A percentile compares a stretch with the other conserved stretches of the same genome.
Conservation (phyloP, 108 stramenopile genomes). For the Nitzschia sp. region DNA sequence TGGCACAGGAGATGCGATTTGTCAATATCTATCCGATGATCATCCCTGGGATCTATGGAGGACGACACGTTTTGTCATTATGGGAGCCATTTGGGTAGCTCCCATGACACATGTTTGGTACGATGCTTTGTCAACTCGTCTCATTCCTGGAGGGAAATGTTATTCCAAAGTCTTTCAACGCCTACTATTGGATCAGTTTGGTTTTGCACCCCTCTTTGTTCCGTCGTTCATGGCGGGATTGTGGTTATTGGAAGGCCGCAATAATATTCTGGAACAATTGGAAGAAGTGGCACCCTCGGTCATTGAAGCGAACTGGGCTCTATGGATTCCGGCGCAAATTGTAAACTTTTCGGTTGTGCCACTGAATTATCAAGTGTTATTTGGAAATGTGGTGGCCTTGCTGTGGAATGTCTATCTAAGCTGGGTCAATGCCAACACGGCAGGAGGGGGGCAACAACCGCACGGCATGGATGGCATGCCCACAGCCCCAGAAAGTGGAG, state of each 20-base stretch:
- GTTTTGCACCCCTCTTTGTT: slow-evolving; percentile 71
- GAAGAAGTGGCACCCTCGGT: slow-evolving; percentile 43
- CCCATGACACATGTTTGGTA: slow-evolving; percentile 86
- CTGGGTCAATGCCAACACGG: slow-evolving; percentile 5
- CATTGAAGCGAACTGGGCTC: slow-evolving; percentile 70
- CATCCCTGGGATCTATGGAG: slow-evolving; percentile 49
- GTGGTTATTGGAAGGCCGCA: slow-evolving; percentile 65
- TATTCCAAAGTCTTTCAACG: slow-evolving; percentile 45
- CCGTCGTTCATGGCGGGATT: slow-evolving; percentile 65
- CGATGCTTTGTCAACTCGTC: slow-evolving; percentile 25
- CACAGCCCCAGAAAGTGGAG: too few relatives aligned
- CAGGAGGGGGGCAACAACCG: too few relatives aligned
- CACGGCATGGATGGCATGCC: too few relatives aligned
- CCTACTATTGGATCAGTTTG: slow-evolving; percentile 68
- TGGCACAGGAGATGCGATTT: slow-evolving; percentile 68
- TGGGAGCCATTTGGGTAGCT: slow-evolving; percentile 79
- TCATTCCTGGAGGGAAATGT: slow-evolving; percentile 16
- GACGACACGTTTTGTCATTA: slow-evolving; percentile 59
- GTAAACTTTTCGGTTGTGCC: slow-evolving; percentile 81
- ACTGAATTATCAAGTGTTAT: slow-evolving; percentile 78
- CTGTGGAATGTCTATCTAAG: slow-evolving; percentile 81
- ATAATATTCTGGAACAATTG: slow-evolving; percentile 25
- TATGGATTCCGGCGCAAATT: slow-evolving; percentile 83
- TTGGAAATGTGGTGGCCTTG: slow-evolving; percentile 77
- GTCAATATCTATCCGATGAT: slow-evolving; percentile 41